phyloP scores from a whole-genome alignment of 805 yeast species.

The Sugiyamaella lignohabitans region DNA sequence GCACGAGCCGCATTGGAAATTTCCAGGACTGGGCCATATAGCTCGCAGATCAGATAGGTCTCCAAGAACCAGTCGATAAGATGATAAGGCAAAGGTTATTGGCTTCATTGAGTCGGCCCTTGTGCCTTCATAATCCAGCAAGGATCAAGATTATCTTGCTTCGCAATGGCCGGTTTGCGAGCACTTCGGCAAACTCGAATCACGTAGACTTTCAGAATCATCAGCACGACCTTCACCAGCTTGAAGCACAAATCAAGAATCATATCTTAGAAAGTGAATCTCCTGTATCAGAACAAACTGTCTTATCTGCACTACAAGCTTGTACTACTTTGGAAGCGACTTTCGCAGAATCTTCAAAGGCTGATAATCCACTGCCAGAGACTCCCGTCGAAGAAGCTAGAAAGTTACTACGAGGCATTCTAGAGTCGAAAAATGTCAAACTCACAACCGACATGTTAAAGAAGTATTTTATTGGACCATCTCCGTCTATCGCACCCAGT shows the following conservation, averaged over 20 bases:
- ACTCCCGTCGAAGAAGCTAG: slow-evolving; percentile 20
- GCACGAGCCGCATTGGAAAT: no score
- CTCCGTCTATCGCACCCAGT: slow-evolving; percentile 22
- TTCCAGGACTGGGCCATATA: no score
- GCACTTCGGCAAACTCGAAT: no score
- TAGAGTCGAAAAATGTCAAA: slow-evolving; percentile 13
- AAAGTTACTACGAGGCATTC: slow-evolving; percentile 17
- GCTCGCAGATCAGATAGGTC: no score
- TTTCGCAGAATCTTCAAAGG: slow-evolving; percentile 16
- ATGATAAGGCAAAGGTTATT: no score
- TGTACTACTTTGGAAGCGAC: slow-evolving; percentile 23
- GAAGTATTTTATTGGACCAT: slow-evolving; percentile 16
- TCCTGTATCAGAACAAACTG: slow-evolving; percentile 1
- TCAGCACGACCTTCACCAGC: not conserved
- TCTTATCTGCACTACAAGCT: slow-evolving; percentile 22
- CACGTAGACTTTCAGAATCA: no score
- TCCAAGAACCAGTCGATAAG: no score
- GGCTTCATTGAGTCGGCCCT: no score
- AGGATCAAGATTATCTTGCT: no score
- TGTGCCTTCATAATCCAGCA: no score
- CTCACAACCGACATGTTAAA: slow-evolving; percentile 19
- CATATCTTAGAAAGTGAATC: slow-evolving; percentile 7
- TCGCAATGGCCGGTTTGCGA: no score
- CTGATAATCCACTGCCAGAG: slow-evolving; percentile 21
- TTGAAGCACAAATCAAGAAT: slow-evolving; percentile 6